phyloP scores from a whole-genome alignment of 345 rosid species.

The Euphorbia pulcherrima region DNA sequence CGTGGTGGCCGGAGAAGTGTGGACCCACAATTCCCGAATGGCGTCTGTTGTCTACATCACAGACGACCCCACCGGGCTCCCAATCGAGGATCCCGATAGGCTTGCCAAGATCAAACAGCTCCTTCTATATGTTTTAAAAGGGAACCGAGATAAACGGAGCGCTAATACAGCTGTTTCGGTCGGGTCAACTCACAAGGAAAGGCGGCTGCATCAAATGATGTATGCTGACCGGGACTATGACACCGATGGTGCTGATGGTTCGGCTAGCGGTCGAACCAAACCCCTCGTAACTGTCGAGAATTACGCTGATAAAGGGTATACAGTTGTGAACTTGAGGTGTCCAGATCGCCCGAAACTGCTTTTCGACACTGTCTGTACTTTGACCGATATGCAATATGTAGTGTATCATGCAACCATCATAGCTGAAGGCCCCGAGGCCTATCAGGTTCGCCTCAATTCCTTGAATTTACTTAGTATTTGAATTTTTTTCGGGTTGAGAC shows the following conservation, averaged over 20 bases:
- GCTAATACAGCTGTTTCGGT: conserved; percentile 67
- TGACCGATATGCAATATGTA: conserved; percentile 77
- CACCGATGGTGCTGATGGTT: conserved; percentile 26
- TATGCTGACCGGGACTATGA: conserved; percentile 80
- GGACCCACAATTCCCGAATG: conserved; percentile 88
- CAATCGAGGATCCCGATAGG: conserved; percentile 50
- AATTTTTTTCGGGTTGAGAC: not conserved
- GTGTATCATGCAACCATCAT: conserved; percentile 67
- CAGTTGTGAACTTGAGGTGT: conserved; percentile 65
- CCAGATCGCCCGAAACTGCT: conserved; percentile 69
- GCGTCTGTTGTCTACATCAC: conserved; percentile 71
- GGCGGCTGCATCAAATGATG: conserved; percentile 86
- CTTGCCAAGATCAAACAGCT: conserved; percentile 57
- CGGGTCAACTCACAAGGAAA: conserved; percentile 63
- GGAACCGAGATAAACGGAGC: conserved; percentile 53
- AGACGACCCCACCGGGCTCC: conserved; percentile 47
- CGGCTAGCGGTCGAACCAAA: conserved; percentile 36
- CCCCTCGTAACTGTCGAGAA: conserved; percentile 60
- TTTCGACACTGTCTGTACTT: conserved; percentile 72
- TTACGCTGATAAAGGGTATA: conserved; percentile 60
- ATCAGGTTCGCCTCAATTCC: conserved; percentile 45
- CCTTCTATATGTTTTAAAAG: conserved; percentile 60
- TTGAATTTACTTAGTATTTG: too few species aligned
- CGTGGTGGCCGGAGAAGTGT: conserved; percentile 71
- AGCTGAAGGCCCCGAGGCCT: conserved; percentile 76